Conservation (phyloP, 805 yeast species). For the Ogataea chonburiensis region DNA sequence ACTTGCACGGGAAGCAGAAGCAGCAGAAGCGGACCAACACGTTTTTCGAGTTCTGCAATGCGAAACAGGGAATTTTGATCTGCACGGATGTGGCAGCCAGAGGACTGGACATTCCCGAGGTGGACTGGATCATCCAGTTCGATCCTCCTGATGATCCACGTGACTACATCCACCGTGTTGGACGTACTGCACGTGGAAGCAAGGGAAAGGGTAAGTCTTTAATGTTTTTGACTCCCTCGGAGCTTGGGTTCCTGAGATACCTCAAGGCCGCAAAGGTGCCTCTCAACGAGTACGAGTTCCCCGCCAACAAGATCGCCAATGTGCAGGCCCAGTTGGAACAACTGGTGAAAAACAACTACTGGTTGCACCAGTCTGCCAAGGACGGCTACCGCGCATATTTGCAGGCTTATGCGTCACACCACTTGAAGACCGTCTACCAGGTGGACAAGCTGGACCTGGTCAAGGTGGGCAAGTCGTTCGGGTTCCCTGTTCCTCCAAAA, state of each 20-base stretch:
- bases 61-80: conserved; percentile 86
- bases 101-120: conserved; percentile 97
- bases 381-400: conserved; percentile 96
- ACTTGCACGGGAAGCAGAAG: conserved; percentile 96
- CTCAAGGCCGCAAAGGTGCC: conserved; percentile 97
- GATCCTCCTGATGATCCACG: conserved; percentile 99
- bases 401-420: conserved; percentile 97
- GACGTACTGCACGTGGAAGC: conserved; percentile 96
- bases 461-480: conserved; percentile 94
- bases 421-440: conserved; percentile 92
- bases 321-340: conserved; percentile 93
- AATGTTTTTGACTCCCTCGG: conserved; percentile 93
- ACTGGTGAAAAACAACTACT: conserved; percentile 85
- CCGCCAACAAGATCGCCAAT: conserved; percentile 89
- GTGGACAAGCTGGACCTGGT: conserved; percentile 91
- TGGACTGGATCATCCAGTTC: conserved; percentile 98
- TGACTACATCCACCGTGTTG: conserved; percentile 98
- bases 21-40: conserved; percentile 99
- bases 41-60: conserved; percentile 96
- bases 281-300: conserved; percentile 95
- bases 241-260: conserved; percentile 91
- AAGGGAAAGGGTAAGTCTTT: conserved; percentile 88
- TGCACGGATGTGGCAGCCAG: conserved; percentile 99
- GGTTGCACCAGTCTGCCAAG: conserved; percentile 92
- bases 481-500: conserved; percentile 93